Conservation (phyloP, 768 basidiomycete genomes). For the Scleroderma citrinum region DNA sequence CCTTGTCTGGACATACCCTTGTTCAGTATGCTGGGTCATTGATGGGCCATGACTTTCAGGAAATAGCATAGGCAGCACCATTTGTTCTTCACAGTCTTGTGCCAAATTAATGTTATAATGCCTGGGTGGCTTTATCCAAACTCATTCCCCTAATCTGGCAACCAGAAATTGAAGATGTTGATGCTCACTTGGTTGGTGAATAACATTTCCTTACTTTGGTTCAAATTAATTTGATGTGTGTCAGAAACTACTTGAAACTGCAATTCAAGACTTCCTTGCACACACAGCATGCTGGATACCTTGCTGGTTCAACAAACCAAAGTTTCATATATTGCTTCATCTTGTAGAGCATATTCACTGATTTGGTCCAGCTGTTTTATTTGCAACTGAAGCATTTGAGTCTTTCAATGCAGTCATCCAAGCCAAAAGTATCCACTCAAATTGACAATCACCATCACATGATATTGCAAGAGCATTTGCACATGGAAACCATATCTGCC, state of each 20-base stretch:
- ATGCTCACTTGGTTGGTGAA: constrained; percentile 28
- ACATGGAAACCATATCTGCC: constrained; percentile 20
- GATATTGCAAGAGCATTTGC: constrained; percentile 25
- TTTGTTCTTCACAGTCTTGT: constrained; percentile 9
- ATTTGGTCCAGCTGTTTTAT: constrained; percentile 39
- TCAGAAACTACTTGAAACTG: constrained; percentile 11
- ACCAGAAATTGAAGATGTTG: constrained; percentile 30
- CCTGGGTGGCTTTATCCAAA: constrained; percentile 31
- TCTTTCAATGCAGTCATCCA: constrained; percentile 36
- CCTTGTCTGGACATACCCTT: constrained; percentile 8
- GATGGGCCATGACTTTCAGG: constrained; percentile 16
- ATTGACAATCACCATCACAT: constrained; percentile 29
- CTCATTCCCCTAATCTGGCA: constrained; percentile 37
- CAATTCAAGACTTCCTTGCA: constrained; percentile 33
- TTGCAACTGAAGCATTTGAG: constrained; percentile 40
- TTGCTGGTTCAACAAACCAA: constrained; percentile 38
- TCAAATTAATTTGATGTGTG: not conserved
- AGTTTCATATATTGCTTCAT: constrained; percentile 39
- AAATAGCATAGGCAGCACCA: constrained; percentile 11
- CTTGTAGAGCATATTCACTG: constrained; percentile 30
- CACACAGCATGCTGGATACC: constrained; percentile 23
- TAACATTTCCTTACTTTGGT: constrained; percentile 5
- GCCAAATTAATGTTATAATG: constrained; percentile 13
- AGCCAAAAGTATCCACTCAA: constrained; percentile 27
- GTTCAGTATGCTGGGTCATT: constrained; percentile 16